Conservation (phyloP, 805 yeast genomes). For the Zygosaccharomyces rouxii region DNA sequence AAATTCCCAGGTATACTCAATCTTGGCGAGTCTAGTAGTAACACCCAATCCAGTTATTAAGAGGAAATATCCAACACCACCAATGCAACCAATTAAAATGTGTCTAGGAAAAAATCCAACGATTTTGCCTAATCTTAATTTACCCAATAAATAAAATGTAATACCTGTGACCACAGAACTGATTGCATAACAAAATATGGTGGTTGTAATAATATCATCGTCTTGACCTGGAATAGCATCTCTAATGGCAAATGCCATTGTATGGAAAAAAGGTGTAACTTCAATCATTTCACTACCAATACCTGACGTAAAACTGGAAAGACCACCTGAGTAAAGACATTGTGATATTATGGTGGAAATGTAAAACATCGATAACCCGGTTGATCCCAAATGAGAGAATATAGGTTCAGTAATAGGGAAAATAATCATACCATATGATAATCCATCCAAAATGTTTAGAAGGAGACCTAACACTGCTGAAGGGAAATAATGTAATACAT, state of each 20-base stretch:
- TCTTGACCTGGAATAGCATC: slow-evolving; percentile 38
- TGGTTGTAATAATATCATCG: slow-evolving; percentile 73
- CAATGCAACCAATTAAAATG: slow-evolving; percentile 93
- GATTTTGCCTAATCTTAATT: slow-evolving; percentile 71
- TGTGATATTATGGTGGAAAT: slow-evolving; percentile 88
- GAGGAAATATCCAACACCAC: slow-evolving; percentile 95
- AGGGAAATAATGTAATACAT: slow-evolving; percentile 43
- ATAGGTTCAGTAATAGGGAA: slow-evolving; percentile 83
- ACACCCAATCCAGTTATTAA: slow-evolving; percentile 90
- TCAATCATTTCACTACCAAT: slow-evolving; percentile 98
- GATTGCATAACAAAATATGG: slow-evolving; percentile 77
- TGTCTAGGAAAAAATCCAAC: slow-evolving; percentile 97
- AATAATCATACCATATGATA: slow-evolving; percentile 96
- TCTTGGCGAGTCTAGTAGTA: slow-evolving; percentile 70
- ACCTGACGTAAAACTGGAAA: slow-evolving; percentile 84
- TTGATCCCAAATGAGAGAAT: slow-evolving; percentile 75
- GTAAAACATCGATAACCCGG: slow-evolving; percentile 92
- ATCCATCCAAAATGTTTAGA: slow-evolving; percentile 84
- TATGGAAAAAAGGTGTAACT: slow-evolving; percentile 96
- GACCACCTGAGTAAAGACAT: slow-evolving; percentile 82
- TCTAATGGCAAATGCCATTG: slow-evolving; percentile 79
- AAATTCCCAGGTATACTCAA: slow-evolving; percentile 59
- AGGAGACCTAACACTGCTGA: slow-evolving; percentile 82
- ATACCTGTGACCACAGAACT: slow-evolving; percentile 84
- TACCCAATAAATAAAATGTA: slow-evolving; percentile 73